Percentiles rank a stretch among this genome's conserved stretches.
These are phyloP conservation scores for Rhodofomes roseus DNA, from an alignment of 1,284 basidiomycete genomes.

Conservation along the genomic window DNA sequence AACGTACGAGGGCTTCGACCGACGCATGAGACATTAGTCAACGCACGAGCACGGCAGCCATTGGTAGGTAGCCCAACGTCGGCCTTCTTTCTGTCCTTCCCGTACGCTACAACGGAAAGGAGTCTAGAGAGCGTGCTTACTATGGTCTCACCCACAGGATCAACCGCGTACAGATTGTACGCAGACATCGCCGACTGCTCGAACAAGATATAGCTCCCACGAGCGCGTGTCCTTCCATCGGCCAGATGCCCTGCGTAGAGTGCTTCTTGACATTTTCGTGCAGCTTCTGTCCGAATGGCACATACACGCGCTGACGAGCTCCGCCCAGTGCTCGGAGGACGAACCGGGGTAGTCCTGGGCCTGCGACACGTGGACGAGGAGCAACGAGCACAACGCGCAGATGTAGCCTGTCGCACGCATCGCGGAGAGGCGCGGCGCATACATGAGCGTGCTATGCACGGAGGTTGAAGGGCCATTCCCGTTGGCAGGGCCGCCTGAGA, in stretches of 20 bases:
- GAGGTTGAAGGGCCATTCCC: not conserved
- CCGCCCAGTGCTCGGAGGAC: slow-evolving; percentile 95
- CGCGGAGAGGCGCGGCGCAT: slow-evolving; percentile 58
- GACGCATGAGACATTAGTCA: slow-evolving; percentile 16
- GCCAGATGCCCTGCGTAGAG: slow-evolving; percentile 78
- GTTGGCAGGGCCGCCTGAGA: slow-evolving; percentile 6
- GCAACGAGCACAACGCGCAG: slow-evolving; percentile 75
- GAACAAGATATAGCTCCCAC: slow-evolving; percentile 86
- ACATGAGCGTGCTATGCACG: slow-evolving; percentile 45
- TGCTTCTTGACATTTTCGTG: slow-evolving; percentile 66
- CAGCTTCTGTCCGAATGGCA: slow-evolving; percentile 86
- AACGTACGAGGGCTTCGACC: slow-evolving; percentile 54
- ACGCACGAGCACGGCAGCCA: slow-evolving; percentile 40
- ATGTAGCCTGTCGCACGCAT: slow-evolving; percentile 58
- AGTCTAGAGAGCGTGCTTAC: too few relatives aligned
- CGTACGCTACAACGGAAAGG: too few relatives aligned
- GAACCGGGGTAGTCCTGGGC: slow-evolving; percentile 70
- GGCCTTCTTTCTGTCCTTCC: slow-evolving; percentile 86
- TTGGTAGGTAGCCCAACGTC: slow-evolving; percentile 70
- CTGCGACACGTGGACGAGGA: slow-evolving; percentile 52
- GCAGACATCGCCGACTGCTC: slow-evolving; percentile 54
- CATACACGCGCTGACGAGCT: slow-evolving; percentile 98
- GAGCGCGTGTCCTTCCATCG: slow-evolving; percentile 61
- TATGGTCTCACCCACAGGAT: slow-evolving; percentile 34
- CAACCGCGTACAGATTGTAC: slow-evolving; percentile 49